phyloP scores from a whole-genome alignment of 108 stramenopile genomes.

The Skeletonema grethae region DNA sequence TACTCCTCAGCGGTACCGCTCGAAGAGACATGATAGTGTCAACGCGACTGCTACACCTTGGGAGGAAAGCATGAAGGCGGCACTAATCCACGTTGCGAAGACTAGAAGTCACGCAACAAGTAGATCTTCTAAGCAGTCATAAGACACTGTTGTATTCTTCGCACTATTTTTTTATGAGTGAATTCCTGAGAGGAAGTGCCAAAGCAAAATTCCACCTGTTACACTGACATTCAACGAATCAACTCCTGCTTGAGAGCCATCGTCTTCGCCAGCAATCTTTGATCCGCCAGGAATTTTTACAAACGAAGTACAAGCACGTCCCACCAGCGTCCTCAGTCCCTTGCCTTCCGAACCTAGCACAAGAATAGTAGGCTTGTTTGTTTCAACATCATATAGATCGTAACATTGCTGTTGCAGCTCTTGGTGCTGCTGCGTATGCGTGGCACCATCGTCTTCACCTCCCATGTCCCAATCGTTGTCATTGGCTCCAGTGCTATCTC shows the following conservation, averaged over 20 bases:
- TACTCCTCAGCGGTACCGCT: neutral
- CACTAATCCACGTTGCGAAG: neutral
- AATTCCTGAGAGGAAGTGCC: slow-evolving; percentile 61
- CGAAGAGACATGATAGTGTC: neutral
- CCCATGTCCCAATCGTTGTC: slow-evolving; percentile 13
- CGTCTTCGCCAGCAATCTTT: slow-evolving; percentile 27
- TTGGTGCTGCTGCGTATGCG: neutral
- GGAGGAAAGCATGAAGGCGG: neutral
- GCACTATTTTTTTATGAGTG: neutral
- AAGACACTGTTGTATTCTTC: too few species aligned
- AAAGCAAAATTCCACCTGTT: slow-evolving; percentile 91
- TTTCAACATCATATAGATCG: slow-evolving; percentile 53
- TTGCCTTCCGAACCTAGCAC: slow-evolving; percentile 97
- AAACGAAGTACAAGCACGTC: slow-evolving; percentile 86
- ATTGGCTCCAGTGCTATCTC: neutral
- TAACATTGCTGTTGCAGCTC: slow-evolving; percentile 36
- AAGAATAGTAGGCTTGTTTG: slow-evolving; percentile 78
- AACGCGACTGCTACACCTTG: neutral
- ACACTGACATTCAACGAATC: slow-evolving; percentile 98
- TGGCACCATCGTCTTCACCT: slow-evolving; percentile 11
- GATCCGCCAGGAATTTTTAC: slow-evolving; percentile 76
- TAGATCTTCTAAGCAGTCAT: neutral
- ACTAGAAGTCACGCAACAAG: neutral
- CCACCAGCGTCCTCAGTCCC: slow-evolving; percentile 89
- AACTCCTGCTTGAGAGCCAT: slow-evolving; percentile 62